A percentile compares a stretch with the other conserved stretches of the same genome.
Evolutionary conservation across 495 filamentous ascomycete genomes (phyloP).

Genomic region (Penicillium nucicola): DNA sequence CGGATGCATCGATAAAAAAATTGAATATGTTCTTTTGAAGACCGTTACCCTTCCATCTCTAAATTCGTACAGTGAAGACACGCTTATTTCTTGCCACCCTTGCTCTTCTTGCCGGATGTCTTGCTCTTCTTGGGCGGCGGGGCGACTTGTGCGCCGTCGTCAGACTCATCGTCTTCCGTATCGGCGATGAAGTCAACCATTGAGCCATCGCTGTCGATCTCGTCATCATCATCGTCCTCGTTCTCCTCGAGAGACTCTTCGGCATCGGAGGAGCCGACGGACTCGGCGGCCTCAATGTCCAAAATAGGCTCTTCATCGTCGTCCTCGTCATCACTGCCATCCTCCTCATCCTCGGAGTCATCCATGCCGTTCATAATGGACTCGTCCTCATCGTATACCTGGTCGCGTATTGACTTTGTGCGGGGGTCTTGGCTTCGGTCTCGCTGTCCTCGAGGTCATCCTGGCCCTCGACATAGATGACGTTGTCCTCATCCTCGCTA

Average conservation of each 20-base stretch:
- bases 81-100: conserved; percentile 31
- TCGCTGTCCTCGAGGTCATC: conserved; percentile 49
- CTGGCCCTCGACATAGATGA: conserved; percentile 87
- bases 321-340: conserved; percentile 40
- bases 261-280: conserved; percentile 45
- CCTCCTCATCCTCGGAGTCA: conserved; percentile 39
- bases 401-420: conserved; percentile 40
- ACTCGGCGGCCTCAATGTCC: conserved; percentile 46
- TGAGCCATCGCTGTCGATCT: conserved; percentile 40
- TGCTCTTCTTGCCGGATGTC: conserved; percentile 29
- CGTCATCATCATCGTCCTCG: conserved; percentile 42
- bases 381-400: conserved; percentile 41
- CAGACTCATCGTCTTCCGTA: conserved; percentile 41
- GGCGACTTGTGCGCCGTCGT: conserved; percentile 30
- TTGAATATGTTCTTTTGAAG: conserved; percentile 14
- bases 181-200: conserved; percentile 48
- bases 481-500: conserved; percentile 69
- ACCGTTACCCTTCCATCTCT: conserved; percentile 10
- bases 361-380: conserved; percentile 45
- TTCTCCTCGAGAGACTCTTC: conserved; percentile 45
- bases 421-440: conserved; percentile 31
- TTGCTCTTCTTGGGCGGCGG: conserved; percentile 40
- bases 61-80: conserved; percentile 15
- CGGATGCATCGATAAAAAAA: conserved; percentile 11
- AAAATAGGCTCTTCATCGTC: conserved; percentile 36